Base-by-base conservation (phyloP, 2,329 filamentous ascomycete genomes). In the Aspergillus tamarii region DNA sequence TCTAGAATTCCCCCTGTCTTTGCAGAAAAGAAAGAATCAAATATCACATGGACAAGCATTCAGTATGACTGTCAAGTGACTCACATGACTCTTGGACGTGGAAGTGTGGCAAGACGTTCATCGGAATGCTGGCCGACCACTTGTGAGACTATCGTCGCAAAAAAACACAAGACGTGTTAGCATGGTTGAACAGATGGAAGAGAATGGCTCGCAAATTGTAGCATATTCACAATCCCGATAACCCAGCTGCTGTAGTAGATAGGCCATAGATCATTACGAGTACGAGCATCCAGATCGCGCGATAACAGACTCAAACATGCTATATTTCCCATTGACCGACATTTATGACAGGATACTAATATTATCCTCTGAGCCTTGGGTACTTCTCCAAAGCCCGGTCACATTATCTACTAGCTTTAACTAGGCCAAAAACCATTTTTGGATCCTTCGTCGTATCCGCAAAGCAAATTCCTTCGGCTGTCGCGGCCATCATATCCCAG, bases 401-500 rank as follows among this genome's bases (percentile, higher is more conserved):
- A 10, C 23, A 59, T 19, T 21, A 62, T 14, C 14, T 21, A 60
- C 11, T 54, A 23, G 60, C 59, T 62, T 62, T 74, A 45, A 66
- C 70, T 53, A 77, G 52, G 19, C 69, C 71, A 73, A 80, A 80
- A n/a, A 76, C 74, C 73, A 77, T 76, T 67, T 73, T 74, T 10
- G 81, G 78, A 34, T 79, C 74, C 55, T 65, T 71, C 61, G 73
- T 73, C 12, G 81, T 83, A 74, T 84, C 81, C 50, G 80, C 81
- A 66, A 83, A 76, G 66, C 80, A 78, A 48, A 84, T 73, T 21
- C 79, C 80, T 67, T 83, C 81, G 61, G 79, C 77, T 45, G 72
- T 72, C 39, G 79, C 75, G 23, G 82, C 82, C 66, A 83, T 71
- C 52, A 82, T 76, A 67, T 81, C 78, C 81, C 81, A 83, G 53